Conservation (phyloP, 148 eudicot species). For the Rhododendron ferrugineum region DNA sequence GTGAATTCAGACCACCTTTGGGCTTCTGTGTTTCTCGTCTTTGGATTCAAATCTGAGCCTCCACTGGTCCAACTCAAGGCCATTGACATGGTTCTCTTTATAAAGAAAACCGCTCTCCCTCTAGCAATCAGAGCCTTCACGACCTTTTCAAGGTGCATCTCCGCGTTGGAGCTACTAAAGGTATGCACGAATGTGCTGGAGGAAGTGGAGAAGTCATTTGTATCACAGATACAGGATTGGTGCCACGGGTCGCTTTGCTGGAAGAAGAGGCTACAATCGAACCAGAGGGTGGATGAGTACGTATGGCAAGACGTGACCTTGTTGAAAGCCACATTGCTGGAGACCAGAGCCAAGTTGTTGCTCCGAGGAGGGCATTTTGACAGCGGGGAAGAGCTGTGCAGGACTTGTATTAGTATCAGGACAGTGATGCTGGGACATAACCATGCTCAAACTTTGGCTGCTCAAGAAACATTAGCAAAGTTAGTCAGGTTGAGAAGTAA, state of each 20-base stretch:
- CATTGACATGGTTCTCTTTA: constrained; percentile 61
- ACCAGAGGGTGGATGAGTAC: constrained; percentile 69
- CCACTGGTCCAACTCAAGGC: constrained; percentile 66
- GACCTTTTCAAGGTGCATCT: constrained; percentile 67
- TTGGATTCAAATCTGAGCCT: constrained; percentile 81
- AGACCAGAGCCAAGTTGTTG: constrained; percentile 74
- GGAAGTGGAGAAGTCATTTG: constrained; percentile 81
- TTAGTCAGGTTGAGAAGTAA: constrained; percentile 80
- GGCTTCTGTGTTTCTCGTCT: constrained; percentile 81
- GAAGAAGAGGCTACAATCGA: constrained; percentile 47
- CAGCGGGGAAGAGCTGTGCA: constrained; percentile 76
- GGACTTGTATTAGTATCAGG: constrained; percentile 84
- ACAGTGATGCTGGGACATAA: constrained; percentile 88
- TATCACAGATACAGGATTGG: constrained; percentile 77
- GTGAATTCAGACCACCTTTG: constrained; percentile 63
- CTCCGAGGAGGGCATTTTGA: constrained; percentile 78
- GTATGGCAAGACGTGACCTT: constrained; percentile 91
- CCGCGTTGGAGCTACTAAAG: constrained; percentile 68
- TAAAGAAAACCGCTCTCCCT: constrained; percentile 70
- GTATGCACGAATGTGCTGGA: constrained; percentile 81
- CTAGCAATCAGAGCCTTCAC: constrained; percentile 65
- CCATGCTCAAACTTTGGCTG: constrained; percentile 76
- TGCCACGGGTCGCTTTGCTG: constrained; percentile 69
- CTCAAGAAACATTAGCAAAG: constrained; percentile 87
- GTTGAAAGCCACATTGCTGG: constrained; percentile 73